Conservation (phyloP, 106 monocot species). For the Dendrobium catenatum region DNA sequence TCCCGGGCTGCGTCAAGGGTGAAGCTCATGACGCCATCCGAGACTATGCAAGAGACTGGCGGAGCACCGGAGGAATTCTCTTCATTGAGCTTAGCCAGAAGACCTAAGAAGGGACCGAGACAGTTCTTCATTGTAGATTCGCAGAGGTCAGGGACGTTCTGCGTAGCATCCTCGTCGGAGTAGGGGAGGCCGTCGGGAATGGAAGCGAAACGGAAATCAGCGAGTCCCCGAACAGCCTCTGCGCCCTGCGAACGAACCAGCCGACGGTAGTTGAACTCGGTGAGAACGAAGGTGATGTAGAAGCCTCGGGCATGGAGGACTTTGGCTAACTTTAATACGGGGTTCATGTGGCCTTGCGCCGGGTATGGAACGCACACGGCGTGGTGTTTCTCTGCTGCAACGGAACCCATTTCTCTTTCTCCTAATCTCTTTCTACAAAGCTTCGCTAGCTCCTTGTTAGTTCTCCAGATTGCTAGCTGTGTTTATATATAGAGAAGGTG, state of each 20-base stretch:
- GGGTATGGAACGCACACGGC: slow-evolving; percentile 32
- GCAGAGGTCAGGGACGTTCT: slow-evolving; percentile 11
- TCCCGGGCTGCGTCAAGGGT: slow-evolving; percentile 14
- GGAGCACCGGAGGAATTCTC: neutral
- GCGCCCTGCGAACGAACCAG: slow-evolving; percentile 11
- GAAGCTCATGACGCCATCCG: slow-evolving; percentile 15
- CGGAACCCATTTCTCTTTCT: slow-evolving; percentile 6
- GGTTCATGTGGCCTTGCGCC: slow-evolving; percentile 35
- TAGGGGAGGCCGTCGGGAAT: slow-evolving; percentile 6
- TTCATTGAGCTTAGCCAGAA: neutral
- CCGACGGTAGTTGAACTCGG: slow-evolving; percentile 45
- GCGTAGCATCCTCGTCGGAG: slow-evolving; percentile 16
- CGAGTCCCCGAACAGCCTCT: neutral
- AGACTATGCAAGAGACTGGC: slow-evolving; percentile 10
- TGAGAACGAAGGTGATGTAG: slow-evolving; percentile 55
- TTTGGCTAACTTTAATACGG: slow-evolving; percentile 30
- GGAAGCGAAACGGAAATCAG: slow-evolving; percentile 12
- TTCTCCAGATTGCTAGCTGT: too few species aligned
- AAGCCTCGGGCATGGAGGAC: slow-evolving; percentile 36
- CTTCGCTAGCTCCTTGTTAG: too few species aligned
- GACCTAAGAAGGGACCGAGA: slow-evolving; percentile 8
- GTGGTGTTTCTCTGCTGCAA: slow-evolving; percentile 12
- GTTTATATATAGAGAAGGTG: too few species aligned
- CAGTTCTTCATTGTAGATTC: slow-evolving; percentile 10
- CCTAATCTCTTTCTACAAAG: too few species aligned